phyloP scores from a whole-genome alignment of 2,329 filamentous ascomycete genomes.

The Epichloe uncinata region DNA sequence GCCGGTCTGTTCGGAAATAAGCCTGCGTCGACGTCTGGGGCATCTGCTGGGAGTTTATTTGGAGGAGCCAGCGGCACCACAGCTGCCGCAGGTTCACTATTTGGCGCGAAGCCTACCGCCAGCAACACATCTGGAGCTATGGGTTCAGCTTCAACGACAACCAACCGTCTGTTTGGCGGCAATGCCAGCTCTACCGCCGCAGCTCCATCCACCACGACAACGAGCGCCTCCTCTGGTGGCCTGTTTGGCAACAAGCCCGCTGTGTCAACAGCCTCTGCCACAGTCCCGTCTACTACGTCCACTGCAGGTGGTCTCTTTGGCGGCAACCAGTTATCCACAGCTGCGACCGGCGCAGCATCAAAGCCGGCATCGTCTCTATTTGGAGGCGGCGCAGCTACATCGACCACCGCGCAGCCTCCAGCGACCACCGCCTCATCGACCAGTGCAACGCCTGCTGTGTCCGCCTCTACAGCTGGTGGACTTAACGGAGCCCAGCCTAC shows the following conservation, averaged over 20 bases:
- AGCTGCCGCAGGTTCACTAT: constrained; percentile 19
- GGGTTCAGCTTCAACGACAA: constrained; percentile 19
- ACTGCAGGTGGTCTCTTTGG: constrained; percentile 20
- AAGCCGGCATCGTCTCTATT: constrained; percentile 9
- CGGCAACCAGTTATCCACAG: constrained; percentile 8
- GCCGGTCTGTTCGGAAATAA: constrained; percentile 10
- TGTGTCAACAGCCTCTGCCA: constrained; percentile 15
- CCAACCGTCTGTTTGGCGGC: constrained; percentile 20
- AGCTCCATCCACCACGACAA: constrained; percentile 12
- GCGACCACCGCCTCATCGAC: constrained; percentile 15
- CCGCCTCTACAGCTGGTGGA: constrained; percentile 9
- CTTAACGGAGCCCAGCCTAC: constrained; percentile 23
- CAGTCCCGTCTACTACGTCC: constrained; percentile 18
- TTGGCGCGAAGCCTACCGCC: constrained; percentile 27
- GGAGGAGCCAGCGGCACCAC: constrained; percentile 11
- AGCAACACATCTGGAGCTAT: constrained; percentile 20
- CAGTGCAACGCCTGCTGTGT: constrained; percentile 14
- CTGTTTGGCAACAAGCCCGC: constrained; percentile 22
- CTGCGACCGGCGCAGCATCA: constrained; percentile 2
- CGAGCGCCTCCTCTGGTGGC: constrained; percentile 14
- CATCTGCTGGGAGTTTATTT: constrained; percentile 14
- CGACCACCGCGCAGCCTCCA: constrained; percentile 16
- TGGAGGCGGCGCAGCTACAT: constrained; percentile 12
- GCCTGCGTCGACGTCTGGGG: constrained; percentile 11
- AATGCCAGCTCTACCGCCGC: constrained; percentile 13